Evolutionary conservation across 495 filamentous ascomycete species (phyloP), one percentile per base, ranked within the genome.

Genomic region (Penicillium argentinense): DNA sequence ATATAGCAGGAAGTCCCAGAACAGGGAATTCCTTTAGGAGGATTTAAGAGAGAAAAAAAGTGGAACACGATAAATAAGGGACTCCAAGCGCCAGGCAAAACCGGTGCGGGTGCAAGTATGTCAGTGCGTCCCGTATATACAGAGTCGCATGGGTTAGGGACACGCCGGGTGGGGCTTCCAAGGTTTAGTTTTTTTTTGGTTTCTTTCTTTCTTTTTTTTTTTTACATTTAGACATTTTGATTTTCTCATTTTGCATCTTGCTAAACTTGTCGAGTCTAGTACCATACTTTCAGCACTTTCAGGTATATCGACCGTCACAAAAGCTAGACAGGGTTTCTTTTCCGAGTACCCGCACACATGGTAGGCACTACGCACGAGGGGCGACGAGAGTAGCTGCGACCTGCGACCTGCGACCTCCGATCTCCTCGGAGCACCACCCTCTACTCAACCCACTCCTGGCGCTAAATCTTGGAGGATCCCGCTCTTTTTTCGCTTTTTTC

Each of bases 61-160:
- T 50, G 49, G 49, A 46, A 37, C 44, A 50, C 43, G 45, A 53
- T 60, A 60, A 54, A 57, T 57, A 53, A 54, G 51, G 53, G 33
- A 27, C 44, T 34, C 25, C 53, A 54, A 60, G 52, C 48, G 56
- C 53, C 41, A 49, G 45, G 43, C 9, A 47, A 41, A 42, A 28
- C 4, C 36, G 36, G 49, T 56, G 53, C 49, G 49, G 52, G 49
- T 44, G 49, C 52, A 53, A 47, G 42, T 47, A 51, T 53, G 51
- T 45, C 54, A 56, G 54, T 57, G 54, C 54, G 54, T 54, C 40
- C 43, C 49, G 46, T 54, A 57, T 50, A 57, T 12, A 19, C 22
- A 26, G 24, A 17, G 19, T 33, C 42, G 25, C 5, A 5, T 37
- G 18, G 24, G 34, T 49, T 54, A 24, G 46, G 52, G 42, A 32